Base-by-base conservation (phyloP, 257 asterid genomes). In the Fraxinus pennsylvanica region DNA sequence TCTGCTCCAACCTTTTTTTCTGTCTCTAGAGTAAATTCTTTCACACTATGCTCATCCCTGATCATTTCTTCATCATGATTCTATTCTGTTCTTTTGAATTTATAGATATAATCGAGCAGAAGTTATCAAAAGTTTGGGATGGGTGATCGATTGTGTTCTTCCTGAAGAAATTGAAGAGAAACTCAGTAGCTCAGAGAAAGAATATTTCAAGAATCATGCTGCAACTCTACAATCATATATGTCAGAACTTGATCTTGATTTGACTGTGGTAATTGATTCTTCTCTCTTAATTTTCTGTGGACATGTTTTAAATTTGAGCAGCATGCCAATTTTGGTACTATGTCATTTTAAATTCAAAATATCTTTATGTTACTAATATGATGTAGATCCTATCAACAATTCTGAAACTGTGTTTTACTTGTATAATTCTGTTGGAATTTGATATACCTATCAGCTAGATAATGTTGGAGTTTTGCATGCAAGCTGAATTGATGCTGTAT, bases 151-250 rank as follows among this genome's bases (percentile, higher is more conserved):
- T 74, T 80, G 86, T 61, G 97, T 90, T 80, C 92, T 95, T 63
- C 99, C 98, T 43, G 89, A 84, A 93, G 96, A 86, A 83, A 88
- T 95, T 52, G 92, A 88, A 81, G 91, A 93, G 90, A 95, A 84
- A 86, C 94, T 95, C 22, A 88, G 90, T 78, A 86, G 63, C 84
- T 71, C 87, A 47, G 98, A 93, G 83, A 87, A 87, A 77, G 94
- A 89, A 70, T 90, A 88, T 87, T 93, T 90, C 91, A 92, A 89
- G 82, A 92, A 89, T 45, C 96, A 91, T 75, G 72, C 82, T 80
- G 86, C 88, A 47, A 87, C 94, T 80, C 68, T 93, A 74, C 94
- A 93, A 72, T 82, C 91, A 30, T 94, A 90, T 83, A 89, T 85
- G 79, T 73, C 89, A 30, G 90, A 86, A 61, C 79, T 91, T 76